These are phyloP conservation scores for Pezicula neosporulosa DNA, from an alignment of 2,329 filamentous ascomycete genomes.

Conservation along the genomic window DNA sequence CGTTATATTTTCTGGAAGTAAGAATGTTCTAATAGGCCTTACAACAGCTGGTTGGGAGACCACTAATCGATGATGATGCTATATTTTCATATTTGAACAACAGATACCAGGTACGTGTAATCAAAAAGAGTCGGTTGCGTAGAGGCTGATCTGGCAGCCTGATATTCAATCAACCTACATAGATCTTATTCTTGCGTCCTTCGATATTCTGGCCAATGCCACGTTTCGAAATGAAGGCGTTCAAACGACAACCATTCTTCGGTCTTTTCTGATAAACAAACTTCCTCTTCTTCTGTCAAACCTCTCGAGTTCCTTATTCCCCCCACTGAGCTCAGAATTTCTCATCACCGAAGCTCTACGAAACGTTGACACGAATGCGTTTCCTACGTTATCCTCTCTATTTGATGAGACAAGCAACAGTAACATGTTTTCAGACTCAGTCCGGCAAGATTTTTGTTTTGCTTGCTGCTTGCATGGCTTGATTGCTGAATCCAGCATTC, in stretches of 20 bases:
- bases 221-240: constrained; percentile 66
- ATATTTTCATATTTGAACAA: constrained; percentile 81
- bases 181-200: constrained; percentile 82
- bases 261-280: constrained; percentile 82
- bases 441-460: constrained; percentile 81
- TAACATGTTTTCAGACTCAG: constrained; percentile 59
- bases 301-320: constrained; percentile 53
- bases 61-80: constrained; percentile 75
- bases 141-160: constrained; percentile 42
- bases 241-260: constrained; percentile 66
- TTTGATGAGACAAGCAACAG: constrained; percentile 53
- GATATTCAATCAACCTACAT: constrained; percentile 75
- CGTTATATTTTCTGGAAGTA: constrained; percentile 23
- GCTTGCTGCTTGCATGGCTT: constrained; percentile 85
- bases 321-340: constrained; percentile 56
- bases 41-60: constrained; percentile 72
- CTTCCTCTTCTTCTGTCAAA: constrained; percentile 58
- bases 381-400: constrained; percentile 62
- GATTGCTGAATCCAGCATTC: constrained; percentile 74
- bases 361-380: constrained; percentile 57
- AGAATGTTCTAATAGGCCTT: constrained; percentile 23
- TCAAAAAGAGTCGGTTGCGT: background rate
- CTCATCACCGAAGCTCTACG: constrained; percentile 65
- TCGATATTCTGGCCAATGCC: constrained; percentile 85
- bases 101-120: constrained; percentile 67